Percentiles rank a stretch among this genome's conserved stretches.
Evolutionary conservation across 2,329 filamentous ascomycete species (phyloP).

Genomic region (Passalora sequoiae): DNA sequence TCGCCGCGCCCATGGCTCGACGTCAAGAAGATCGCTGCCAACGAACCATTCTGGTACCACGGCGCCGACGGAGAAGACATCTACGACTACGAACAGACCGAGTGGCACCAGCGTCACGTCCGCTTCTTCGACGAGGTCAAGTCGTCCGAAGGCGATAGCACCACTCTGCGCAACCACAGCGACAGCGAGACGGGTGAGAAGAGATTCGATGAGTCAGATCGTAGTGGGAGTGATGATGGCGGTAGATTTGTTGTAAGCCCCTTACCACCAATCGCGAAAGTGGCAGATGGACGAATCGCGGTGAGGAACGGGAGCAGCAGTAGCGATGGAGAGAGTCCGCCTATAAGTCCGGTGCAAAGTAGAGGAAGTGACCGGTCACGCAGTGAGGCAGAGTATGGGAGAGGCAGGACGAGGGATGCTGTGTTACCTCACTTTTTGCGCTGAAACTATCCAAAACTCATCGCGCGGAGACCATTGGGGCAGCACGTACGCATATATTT

Average conservation of each 20-base stretch:
- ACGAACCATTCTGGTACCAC: slow-evolving; percentile 46
- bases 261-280: not conserved
- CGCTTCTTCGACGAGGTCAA: slow-evolving; percentile 27
- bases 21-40: slow-evolving; percentile 47
- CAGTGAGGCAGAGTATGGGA: not conserved
- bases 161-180: slow-evolving; percentile 10
- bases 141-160: slow-evolving; percentile 22
- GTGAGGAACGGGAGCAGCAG: not conserved
- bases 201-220: no score
- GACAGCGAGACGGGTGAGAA: slow-evolving; percentile 10
- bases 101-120: slow-evolving; percentile 33
- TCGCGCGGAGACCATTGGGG: not conserved
- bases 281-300: no score
- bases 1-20: slow-evolving; percentile 48
- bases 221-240: not conserved
- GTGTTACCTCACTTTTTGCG: slow-evolving; percentile 2
- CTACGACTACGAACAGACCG: slow-evolving; percentile 16
- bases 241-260: not conserved
- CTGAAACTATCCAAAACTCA: no score
- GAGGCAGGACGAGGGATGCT: slow-evolving; percentile 1
- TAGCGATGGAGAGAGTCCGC: not conserved
- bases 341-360: not conserved
- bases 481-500: not conserved
- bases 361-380: not conserved
- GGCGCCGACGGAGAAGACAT: slow-evolving; percentile 17